A percentile compares a stretch with the other conserved stretches of the same genome.
Conservation (phyloP, 495 filamentous ascomycete genomes). For the Neurospora tetrasperma region DNA sequence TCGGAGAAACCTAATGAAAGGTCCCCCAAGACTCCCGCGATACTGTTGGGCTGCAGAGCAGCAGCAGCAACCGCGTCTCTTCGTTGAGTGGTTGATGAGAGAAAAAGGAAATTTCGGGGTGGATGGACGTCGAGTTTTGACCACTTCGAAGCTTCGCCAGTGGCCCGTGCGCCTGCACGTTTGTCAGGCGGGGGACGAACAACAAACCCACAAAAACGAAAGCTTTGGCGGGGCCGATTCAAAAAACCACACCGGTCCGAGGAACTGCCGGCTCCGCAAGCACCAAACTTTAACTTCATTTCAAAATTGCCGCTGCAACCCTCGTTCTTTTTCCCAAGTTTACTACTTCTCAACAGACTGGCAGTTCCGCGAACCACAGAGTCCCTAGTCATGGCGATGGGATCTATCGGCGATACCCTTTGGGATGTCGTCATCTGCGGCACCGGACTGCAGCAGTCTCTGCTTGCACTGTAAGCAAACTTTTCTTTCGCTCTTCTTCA, state of each 20-base stretch:
- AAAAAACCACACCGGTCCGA: constrained; percentile 8
- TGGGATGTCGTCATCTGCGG: constrained; percentile 93
- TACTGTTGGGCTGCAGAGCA: constrained; percentile 22
- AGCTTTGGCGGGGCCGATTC: neutral
- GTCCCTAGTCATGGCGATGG: constrained; percentile 45
- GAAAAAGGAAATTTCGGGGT: constrained; percentile 17
- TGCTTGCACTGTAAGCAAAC: constrained; percentile 77
- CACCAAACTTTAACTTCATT: constrained; percentile 18
- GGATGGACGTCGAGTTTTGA: neutral
- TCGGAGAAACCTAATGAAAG: constrained; percentile 63
- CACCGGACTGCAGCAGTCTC: constrained; percentile 80
- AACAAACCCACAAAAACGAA: neutral
- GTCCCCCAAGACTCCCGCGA: constrained; percentile 31
- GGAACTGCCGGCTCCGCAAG: constrained; percentile 10
- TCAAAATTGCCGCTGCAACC: constrained; percentile 23
- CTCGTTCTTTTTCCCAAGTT: constrained; percentile 6
- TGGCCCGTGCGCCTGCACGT: constrained; percentile 8
- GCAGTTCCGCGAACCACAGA: constrained; percentile 12
- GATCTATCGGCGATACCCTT: constrained; percentile 62
- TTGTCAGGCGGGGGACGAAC: neutral
- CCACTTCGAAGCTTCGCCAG: neutral
- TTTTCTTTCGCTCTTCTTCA: neutral
- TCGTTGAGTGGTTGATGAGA: constrained; percentile 42
- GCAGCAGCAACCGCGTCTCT: constrained; percentile 30
- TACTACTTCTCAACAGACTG: constrained; percentile 13